Conservation (phyloP, 164 flowering plant species). For the Amborella trichopoda region DNA sequence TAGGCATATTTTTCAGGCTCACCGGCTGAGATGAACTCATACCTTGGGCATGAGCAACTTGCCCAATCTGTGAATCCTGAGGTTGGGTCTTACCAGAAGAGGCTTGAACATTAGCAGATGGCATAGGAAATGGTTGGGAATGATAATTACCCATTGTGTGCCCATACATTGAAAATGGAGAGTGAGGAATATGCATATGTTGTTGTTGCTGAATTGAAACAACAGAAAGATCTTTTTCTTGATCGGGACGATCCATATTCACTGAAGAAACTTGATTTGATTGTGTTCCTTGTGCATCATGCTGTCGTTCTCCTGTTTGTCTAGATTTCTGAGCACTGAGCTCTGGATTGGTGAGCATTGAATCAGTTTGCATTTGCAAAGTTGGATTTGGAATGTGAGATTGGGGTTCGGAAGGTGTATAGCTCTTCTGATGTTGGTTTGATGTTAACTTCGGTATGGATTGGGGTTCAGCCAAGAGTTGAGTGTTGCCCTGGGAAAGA, state of each 20-base stretch:
- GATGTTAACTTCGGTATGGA: slow-evolving; percentile 18
- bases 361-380: slow-evolving; percentile 4
- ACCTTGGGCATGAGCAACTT: slow-evolving; percentile 36
- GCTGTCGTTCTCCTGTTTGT: slow-evolving; percentile 6
- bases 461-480: slow-evolving; percentile 23
- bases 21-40: slow-evolving; percentile 27
- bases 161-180: slow-evolving; percentile 57
- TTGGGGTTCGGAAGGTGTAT: slow-evolving; percentile 15
- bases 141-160: slow-evolving; percentile 28
- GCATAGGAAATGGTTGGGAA: slow-evolving; percentile 28
- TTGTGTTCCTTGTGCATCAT: slow-evolving; percentile 34
- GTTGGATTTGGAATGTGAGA: slow-evolving; percentile 13
- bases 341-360: slow-evolving; percentile 1
- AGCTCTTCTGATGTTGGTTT: slow-evolving; percentile 21
- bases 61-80: slow-evolving; percentile 58
- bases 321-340: slow-evolving; percentile 5
- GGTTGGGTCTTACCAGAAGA: slow-evolving; percentile 36
- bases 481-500: slow-evolving; percentile 21
- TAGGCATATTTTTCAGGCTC: slow-evolving; percentile 21
- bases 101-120: slow-evolving; percentile 28
- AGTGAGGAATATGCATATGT: slow-evolving; percentile 44
- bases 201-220: slow-evolving; percentile 26
- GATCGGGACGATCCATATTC: slow-evolving; percentile 16
- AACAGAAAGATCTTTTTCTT: slow-evolving; percentile 36
- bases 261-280: slow-evolving; percentile 31